phyloP scores from a whole-genome alignment of 306 rosid genomes.

The Prunus mira region DNA sequence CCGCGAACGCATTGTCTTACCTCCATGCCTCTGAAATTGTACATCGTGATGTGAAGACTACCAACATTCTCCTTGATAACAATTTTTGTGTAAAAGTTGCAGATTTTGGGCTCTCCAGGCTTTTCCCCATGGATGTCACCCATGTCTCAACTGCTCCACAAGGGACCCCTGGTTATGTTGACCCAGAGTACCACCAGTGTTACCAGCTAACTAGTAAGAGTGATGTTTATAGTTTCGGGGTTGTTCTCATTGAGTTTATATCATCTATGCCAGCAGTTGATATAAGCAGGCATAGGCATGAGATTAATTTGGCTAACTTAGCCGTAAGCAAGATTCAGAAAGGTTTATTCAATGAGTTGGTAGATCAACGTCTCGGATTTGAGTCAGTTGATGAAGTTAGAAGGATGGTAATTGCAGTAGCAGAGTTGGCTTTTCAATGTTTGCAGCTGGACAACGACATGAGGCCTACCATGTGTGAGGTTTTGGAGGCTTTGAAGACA shows the following conservation, averaged over 20 bases:
- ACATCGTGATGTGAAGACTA: conserved; percentile 76
- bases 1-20: conserved; percentile 58
- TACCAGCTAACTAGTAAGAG: conserved; percentile 69
- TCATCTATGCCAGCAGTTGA: conserved; percentile 72
- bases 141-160: conserved; percentile 82
- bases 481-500: conserved; percentile 39
- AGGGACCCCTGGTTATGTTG: conserved; percentile 76
- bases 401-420: conserved; percentile 50
- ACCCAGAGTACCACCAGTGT: conserved; percentile 66
- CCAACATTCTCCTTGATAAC: conserved; percentile 58
- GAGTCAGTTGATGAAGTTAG: conserved; percentile 37
- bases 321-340: conserved; percentile 43
- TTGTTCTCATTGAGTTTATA: conserved; percentile 61
- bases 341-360: conserved; percentile 39
- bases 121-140: conserved; percentile 50
- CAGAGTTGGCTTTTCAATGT: conserved; percentile 65
- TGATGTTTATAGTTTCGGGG: conserved; percentile 77
- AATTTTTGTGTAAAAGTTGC: conserved; percentile 60
- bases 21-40: conserved; percentile 76
- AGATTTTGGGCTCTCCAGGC: conserved; percentile 75
- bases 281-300: conserved; percentile 47
- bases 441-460: conserved; percentile 57
- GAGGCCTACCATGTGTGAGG: conserved; percentile 71
- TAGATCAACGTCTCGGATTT: conserved; percentile 55
- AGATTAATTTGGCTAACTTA: conserved; percentile 57